Base-by-base conservation (phyloP, 148 eudicot genomes). In the Suaeda aralocaspica region DNA sequence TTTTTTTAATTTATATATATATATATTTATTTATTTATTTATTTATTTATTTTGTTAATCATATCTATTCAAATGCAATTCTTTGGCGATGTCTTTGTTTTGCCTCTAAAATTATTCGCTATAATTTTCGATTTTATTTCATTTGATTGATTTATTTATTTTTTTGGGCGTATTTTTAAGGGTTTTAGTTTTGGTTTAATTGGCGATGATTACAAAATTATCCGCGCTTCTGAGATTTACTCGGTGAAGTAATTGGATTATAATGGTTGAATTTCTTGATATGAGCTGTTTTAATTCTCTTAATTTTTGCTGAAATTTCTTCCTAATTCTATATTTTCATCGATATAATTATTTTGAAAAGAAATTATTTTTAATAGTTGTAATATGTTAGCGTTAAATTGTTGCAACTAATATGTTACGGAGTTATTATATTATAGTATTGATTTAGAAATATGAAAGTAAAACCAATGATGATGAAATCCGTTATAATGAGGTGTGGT, bases 161-260 rank as follows among this genome's bases (percentile, higher is more conserved):
- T n/a, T n/a, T n/a, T n/a, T n/a, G n/a, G n/a, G n/a, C n/a, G n/a
- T n/a, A n/a, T n/a, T n/a, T n/a, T n/a, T n/a, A n/a, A n/a, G n/a
- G n/a, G n/a, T n/a, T n/a, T n/a, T n/a, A n/a, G n/a, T n/a, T n/a
- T 66, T 19, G 6, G 10, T 15, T 42, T 21, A 13, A 41, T 42
- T 71, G 92, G 96, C 89, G 6, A 77, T 90, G 92, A 86, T 88
- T 88, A 78, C 46, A 62, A 51, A 45, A 33, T 90, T 90, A 90
- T 90, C 96, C 90, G 92, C 92, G 90, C 92, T 86, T 90, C 89
- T 86, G 89, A 88, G 89, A 80, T 77, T 10, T 44, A 71, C 15
- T 82, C 89, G 0, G 55, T 90, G 92, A 88, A 85, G 92, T 59
- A 86, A 30, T n/a, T 77, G 79, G 74, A 74, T 63, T 53, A 68